Evolutionary conservation across 495 filamentous ascomycete genomes (phyloP).

Genomic region (Neurospora sp.): DNA sequence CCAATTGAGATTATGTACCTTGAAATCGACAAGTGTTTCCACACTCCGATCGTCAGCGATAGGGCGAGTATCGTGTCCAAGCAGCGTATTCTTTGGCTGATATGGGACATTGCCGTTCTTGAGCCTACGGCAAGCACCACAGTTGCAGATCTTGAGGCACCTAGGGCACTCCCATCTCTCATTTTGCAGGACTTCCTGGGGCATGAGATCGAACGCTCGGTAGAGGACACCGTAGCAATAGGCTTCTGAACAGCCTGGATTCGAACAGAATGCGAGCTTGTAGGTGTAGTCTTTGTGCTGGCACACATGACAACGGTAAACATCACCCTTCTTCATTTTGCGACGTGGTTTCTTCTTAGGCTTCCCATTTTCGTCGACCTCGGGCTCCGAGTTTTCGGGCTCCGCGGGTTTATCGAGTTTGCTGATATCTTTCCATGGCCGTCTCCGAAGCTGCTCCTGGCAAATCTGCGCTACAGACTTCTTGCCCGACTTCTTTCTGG

Average conservation of each 20-base stretch:
- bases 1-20: conserved; percentile 72
- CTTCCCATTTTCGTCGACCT: conserved; percentile 43
- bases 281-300: conserved; percentile 61
- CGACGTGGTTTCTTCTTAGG: conserved; percentile 33
- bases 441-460: conserved; percentile 66
- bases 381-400: conserved; percentile 35
- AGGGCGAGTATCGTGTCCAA: conserved; percentile 81
- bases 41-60: conserved; percentile 84
- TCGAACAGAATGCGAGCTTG: conserved; percentile 69
- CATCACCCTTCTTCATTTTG: conserved; percentile 34
- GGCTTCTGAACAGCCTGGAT: conserved; percentile 47
- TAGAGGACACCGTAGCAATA: conserved; percentile 89
- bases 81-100: conserved; percentile 68
- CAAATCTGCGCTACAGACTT: conserved; percentile 83
- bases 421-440: conserved; percentile 54
- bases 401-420: conserved; percentile 30
- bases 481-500: conserved; percentile 49
- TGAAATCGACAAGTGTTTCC: conserved; percentile 78
- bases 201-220: conserved; percentile 79
- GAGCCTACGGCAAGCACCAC: conserved; percentile 55
- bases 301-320: conserved; percentile 72
- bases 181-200: conserved; percentile 66
- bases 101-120: conserved; percentile 45
- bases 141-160: conserved; percentile 77
- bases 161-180: conserved; percentile 79